Evolutionary conservation across 805 yeast genomes (phyloP).

Genomic region (Maudiozyma pseudohumilis): DNA sequence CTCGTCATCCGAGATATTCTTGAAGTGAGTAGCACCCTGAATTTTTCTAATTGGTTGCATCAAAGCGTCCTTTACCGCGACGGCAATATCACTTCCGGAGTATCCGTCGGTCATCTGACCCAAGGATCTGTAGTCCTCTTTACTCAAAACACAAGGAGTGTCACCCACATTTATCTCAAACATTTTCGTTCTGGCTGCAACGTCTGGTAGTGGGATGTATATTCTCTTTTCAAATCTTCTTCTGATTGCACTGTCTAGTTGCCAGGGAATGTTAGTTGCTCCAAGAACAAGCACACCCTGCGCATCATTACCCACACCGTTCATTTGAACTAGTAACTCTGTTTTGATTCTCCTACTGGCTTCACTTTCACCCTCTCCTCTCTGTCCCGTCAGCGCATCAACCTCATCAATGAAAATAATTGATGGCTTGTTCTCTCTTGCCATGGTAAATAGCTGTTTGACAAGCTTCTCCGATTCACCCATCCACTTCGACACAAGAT

Average conservation of each 20-base stretch:
- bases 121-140: slow-evolving; percentile 63
- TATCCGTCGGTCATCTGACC: slow-evolving; percentile 96
- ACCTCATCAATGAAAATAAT: slow-evolving; percentile 97
- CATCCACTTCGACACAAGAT: slow-evolving; percentile 97
- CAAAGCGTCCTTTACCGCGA: slow-evolving; percentile 91
- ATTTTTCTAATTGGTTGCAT: slow-evolving; percentile 97
- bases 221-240: slow-evolving; percentile 94
- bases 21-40: slow-evolving; percentile 93
- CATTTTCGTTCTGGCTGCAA: slow-evolving; percentile 87
- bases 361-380: slow-evolving; percentile 97
- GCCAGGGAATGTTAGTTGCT: slow-evolving; percentile 99
- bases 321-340: slow-evolving; percentile 93
- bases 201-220: slow-evolving; percentile 89
- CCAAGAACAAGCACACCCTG: slow-evolving; percentile 89
- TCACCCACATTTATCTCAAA: slow-evolving; percentile 87
- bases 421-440: slow-evolving; percentile 90
- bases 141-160: slow-evolving; percentile 70
- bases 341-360: slow-evolving; percentile 95
- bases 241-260: slow-evolving; percentile 92
- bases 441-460: slow-evolving; percentile 90
- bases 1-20: slow-evolving; percentile 38
- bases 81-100: slow-evolving; percentile 95
- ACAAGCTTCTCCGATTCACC: slow-evolving; percentile 96
- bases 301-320: slow-evolving; percentile 95
- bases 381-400: slow-evolving; percentile 94